Conservation (phyloP, 1,139 yeast species). For the Suhomyces atakaporum region DNA sequence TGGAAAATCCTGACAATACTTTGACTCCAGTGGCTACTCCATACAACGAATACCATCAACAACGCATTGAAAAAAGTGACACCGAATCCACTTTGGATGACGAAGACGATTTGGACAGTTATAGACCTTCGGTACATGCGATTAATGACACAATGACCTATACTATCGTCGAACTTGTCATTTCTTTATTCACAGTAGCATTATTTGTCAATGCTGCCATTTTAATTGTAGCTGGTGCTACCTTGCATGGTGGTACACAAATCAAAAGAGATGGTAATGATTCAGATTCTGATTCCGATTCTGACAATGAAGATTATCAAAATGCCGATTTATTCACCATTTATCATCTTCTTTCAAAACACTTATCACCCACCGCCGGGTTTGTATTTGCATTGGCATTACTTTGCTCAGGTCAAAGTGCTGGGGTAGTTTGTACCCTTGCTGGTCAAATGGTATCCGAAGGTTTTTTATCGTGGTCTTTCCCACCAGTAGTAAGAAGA, state of each 20-base stretch:
- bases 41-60: slow-evolving; percentile 7
- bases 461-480: slow-evolving; percentile 84
- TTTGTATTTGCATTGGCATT: slow-evolving; percentile 88
- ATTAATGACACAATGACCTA: slow-evolving; percentile 68
- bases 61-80: slow-evolving; percentile 18
- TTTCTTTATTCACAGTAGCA: slow-evolving; percentile 77
- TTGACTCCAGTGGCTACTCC: slow-evolving; percentile 17
- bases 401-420: slow-evolving; percentile 94
- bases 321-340: slow-evolving; percentile 86
- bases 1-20: slow-evolving; percentile 10
- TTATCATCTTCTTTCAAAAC: slow-evolving; percentile 68
- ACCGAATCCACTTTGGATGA: slow-evolving; percentile 14
- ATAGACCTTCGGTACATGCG: slow-evolving; percentile 71
- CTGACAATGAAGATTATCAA: slow-evolving; percentile 48
- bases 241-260: slow-evolving; percentile 38
- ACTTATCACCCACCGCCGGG: slow-evolving; percentile 90
- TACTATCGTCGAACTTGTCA: slow-evolving; percentile 73
- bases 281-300: slow-evolving; percentile 5
- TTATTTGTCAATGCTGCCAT: slow-evolving; percentile 84
- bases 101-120: slow-evolving; percentile 31
- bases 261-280: slow-evolving; percentile 22
- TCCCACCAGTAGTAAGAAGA: slow-evolving; percentile 85
- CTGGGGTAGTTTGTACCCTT: slow-evolving; percentile 96
- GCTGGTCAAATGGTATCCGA: slow-evolving; percentile 98
- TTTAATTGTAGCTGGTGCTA: slow-evolving; percentile 82